Base-by-base conservation (phyloP, 2,329 filamentous ascomycete species). In the Akanthomyces dipterigenus region DNA sequence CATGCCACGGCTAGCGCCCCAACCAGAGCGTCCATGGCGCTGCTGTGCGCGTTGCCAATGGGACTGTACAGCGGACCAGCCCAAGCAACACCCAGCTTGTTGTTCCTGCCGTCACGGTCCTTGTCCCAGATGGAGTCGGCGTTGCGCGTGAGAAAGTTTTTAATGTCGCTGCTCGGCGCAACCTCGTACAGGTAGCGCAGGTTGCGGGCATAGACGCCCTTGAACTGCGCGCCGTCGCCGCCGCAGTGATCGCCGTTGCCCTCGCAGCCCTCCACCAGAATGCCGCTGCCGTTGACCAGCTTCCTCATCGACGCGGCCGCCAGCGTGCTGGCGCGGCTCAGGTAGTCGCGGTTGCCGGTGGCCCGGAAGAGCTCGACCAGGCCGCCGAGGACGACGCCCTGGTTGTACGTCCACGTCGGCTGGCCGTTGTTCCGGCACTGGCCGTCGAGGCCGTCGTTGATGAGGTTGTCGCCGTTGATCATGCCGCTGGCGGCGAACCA, bases 161-260 rank as follows among this genome's bases (percentile, higher is more conserved):
- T 75, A 67, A 85, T 87, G 12, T 70, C 70, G 6, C 76, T 70
- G 45, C 80, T 74, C 0, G 82, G 81, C 1, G 78, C 79, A 2
- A 72, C 80, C 1, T 74, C 68, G 31, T 88, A 76, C 36, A 91
- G 72, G 61, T 82, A 80, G 42, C 79, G 77, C 24, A 91, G 73
- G 68, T 89, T 89, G 28, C 87, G 80, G 18, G 83, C 78, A 64
- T 90, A 89, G 40, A 90, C 77, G 5, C 88, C 88, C 72, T 91
- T 91, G 79, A 91, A 91, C 67, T 89, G 85, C 26, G 82, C 78
- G 1, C 77, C 81, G 63, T 86, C 81, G 22, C 68, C 70, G 16
- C 75, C 76, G 59, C 78, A 82, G 66, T 75, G 65, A 42, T 70
- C 71, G 14, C 63, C 51, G 22, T 64, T 61, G 16, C 69, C 64